Conservation (phyloP, 345 rosid species). For the Salix exigua region DNA sequence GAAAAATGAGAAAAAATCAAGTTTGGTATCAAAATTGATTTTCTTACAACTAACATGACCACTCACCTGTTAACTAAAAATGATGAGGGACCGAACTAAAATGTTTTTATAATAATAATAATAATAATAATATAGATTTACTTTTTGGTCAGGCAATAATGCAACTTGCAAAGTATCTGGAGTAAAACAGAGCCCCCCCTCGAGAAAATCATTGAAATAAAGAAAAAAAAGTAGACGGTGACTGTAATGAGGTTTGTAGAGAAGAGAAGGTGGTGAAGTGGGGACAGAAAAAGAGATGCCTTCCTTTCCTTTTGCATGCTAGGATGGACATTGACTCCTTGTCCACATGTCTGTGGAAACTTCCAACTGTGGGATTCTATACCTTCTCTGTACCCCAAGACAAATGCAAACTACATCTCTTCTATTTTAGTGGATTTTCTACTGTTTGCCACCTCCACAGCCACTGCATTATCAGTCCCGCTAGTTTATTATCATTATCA, state of each 20-base stretch:
- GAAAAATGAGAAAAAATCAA: too few species aligned
- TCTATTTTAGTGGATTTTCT: too few species aligned
- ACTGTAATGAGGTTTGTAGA: not conserved
- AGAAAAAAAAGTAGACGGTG: too few species aligned
- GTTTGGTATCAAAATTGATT: too few species aligned
- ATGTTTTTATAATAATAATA: too few species aligned
- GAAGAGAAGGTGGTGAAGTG: slow-evolving; percentile 14
- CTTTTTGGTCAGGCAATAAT: not conserved
- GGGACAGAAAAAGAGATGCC: slow-evolving; percentile 30
- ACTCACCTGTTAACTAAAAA: too few species aligned
- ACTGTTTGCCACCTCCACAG: too few species aligned
- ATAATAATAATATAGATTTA: not conserved
- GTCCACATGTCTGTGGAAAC: slow-evolving; percentile 52
- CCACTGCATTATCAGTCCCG: too few species aligned
- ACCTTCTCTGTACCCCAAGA: not conserved
- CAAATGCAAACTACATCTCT: too few species aligned
- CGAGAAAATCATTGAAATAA: not conserved
- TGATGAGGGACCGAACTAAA: too few species aligned
- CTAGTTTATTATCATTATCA: too few species aligned
- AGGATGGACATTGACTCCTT: slow-evolving; percentile 63
- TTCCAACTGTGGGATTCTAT: slow-evolving; percentile 33
- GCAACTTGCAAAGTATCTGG: not conserved
- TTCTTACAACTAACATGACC: too few species aligned
- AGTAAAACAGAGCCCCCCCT: not conserved
- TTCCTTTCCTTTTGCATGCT: slow-evolving; percentile 36